Evolutionary conservation across 192 early-diverging fungal genomes (phyloP).

Genomic region (Pilobolus umbonatus): DNA sequence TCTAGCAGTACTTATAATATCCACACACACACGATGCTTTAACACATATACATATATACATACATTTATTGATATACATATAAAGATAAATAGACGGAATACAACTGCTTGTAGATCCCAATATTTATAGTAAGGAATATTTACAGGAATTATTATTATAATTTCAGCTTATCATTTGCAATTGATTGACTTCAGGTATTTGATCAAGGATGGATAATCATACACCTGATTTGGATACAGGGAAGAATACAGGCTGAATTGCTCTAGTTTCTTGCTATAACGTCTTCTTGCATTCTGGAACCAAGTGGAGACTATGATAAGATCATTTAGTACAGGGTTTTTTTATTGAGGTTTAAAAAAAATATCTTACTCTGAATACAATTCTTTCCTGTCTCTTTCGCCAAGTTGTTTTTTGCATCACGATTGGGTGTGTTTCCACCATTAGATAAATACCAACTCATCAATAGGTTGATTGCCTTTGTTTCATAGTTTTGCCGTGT

Average conservation of each 20-base stretch:
- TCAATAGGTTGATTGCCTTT: background rate
- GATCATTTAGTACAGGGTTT: background rate
- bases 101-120: no score
- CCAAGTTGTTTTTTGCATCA: background rate
- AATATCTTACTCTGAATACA: background rate
- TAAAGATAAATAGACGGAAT: no score
- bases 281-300: conserved; percentile 10
- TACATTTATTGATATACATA: no score
- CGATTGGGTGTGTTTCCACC: background rate
- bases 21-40: no score
- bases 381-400: background rate
- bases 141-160: no score
- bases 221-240: background rate
- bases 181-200: background rate
- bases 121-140: no score
- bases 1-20: no score
- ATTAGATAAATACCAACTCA: conserved; percentile 3
- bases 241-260: background rate
- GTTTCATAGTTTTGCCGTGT: conserved; percentile 1
- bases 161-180: background rate
- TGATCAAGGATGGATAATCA: background rate
- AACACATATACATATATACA: no score
- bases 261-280: background rate
- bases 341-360: conserved; percentile 1
- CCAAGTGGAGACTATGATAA: conserved; percentile 7